Evolutionary conservation across 192 early-diverging fungal species (phyloP).

Genomic region (Backusella parvicylindrica): DNA sequence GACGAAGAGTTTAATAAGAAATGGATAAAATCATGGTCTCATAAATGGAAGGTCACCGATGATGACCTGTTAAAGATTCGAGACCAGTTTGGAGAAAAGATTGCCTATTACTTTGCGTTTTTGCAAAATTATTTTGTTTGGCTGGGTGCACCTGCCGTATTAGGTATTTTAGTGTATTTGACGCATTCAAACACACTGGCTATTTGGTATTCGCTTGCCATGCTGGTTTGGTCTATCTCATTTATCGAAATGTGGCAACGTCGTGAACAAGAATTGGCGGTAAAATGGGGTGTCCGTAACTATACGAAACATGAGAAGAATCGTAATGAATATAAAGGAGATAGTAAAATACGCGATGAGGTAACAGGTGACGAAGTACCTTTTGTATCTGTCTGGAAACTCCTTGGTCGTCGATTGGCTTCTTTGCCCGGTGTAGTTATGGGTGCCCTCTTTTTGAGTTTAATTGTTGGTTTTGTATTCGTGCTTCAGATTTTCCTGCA

Average conservation of each 20-base stretch:
- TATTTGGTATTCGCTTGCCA: constrained; percentile 58
- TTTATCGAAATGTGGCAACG: constrained; percentile 85
- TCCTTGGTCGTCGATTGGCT: constrained; percentile 60
- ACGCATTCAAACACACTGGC: constrained; percentile 52
- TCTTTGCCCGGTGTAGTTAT: constrained; percentile 56
- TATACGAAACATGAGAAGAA: constrained; percentile 55
- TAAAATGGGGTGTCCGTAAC: constrained; percentile 72
- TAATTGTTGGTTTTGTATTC: constrained; percentile 68
- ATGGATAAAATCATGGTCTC: constrained; percentile 82
- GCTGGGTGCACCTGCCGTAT: constrained; percentile 62
- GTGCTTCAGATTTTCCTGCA: constrained; percentile 70
- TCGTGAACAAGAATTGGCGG: constrained; percentile 66
- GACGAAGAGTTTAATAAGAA: constrained; percentile 73
- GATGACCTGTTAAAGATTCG: constrained; percentile 73
- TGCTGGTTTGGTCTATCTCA: constrained; percentile 64
- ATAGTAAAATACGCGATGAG: constrained; percentile 53
- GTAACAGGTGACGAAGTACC: constrained; percentile 73
- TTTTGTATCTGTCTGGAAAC: constrained; percentile 66
- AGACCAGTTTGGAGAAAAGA: constrained; percentile 85
- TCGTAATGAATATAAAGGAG: constrained; percentile 69
- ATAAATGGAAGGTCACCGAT: constrained; percentile 73
- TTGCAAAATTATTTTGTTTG: constrained; percentile 83
- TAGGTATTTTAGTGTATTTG: constrained; percentile 61
- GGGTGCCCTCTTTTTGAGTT: constrained; percentile 54
- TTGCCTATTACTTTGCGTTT: constrained; percentile 95